Evolutionary conservation across 495 filamentous ascomycete genomes (phyloP), one percentile per base, ranked within the genome.

Genomic region (Aspergillus hancockii): DNA sequence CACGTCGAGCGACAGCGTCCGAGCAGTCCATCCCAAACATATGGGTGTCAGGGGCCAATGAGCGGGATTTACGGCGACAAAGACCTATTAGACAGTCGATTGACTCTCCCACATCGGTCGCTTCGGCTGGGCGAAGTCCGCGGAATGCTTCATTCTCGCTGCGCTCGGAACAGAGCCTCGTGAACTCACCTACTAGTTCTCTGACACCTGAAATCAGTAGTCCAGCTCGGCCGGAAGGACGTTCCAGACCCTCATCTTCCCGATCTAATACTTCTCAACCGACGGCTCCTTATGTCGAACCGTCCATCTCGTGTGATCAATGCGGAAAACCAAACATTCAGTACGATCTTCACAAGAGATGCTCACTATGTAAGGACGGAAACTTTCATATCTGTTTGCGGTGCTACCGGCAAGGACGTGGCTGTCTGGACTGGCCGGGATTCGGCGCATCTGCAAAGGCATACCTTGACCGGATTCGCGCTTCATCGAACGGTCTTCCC

Each of bases 311-410:
- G 30, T 97, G 92, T 67, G 80, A 85, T 25, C 71, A 82, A 30
- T 97, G 92, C 67, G 69, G 74, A 18, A 85, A 79, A 58, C 31
- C 71, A 3, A 78, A 89, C 55, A 90, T 96, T 57, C 85, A 94
- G 67, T 91, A 96, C 63, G 83, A 88, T 2, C 75, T 95, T 0
- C 91, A 96, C 69, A 91, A 89, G 71, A 85, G 86, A 68, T 97
- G 92, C 72, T 63, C 73, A 8, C 72, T 75, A 45, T 96, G 92
- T 71, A 77, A 81, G 40, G 67, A 78, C n/a, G 90, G 90, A 2
- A 72, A 80, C 23, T 93, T 83, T 76, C 86, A 92, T 67, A 76
- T 96, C 19, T 97, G 92, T 64, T 72, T 89, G 2, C 79, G 79
- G 60, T 97, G 92, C 74, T 96, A 90, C 71, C 86, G 90, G 32